Base-by-base conservation (phyloP, 768 basidiomycete genomes). In the Tricholoma matsutake region DNA sequence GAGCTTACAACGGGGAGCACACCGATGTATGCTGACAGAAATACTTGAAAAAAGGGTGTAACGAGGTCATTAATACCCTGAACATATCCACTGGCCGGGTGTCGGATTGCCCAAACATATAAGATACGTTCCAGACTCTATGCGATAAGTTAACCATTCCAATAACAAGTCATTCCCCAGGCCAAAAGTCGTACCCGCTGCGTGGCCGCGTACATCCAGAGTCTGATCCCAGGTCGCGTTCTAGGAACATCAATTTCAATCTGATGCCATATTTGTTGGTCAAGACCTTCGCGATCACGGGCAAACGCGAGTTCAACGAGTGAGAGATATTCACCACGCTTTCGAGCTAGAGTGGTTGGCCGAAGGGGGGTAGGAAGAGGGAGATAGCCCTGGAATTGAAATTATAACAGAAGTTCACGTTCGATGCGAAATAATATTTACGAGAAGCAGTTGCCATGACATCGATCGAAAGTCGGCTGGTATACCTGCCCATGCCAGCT, bases 1-100 rank as follows among this genome's bases (percentile, higher is more conserved):
- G 57, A 39, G 58, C 43, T 32, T 45, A 5, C 58, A 13, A 49
- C 54, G 20, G 32, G 60, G 34, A 60, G 74, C 79, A 52, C 66
- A 93, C 96, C 92, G 60, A 98, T 94, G 72, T 98, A 99, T 58
- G 91, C 88, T 32, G 92, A 93, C 29, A 99, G 81, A 72, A 98
- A 99, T 4, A 98, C 93, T 75, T 98, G 92, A 70, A 96, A 98
- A 77, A 99, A 99, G 0, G 97, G 97, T 3, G 94, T 96, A 1
- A 88, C 97, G 35, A 99, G 87, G 72, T 99, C 97, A 73, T 99
- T 98, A 75, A 99, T 99, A 25, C 97, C 97, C 74, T 99, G 97
- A 5, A 99, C 97, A 74, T 99, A 98, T 9, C 97, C 97, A 62
- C 92, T 95, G 4, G 97, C 96, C 0, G 97, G 97, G 78, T 98